phyloP scores from a whole-genome alignment of 176 grass and related monocot species.

The Oryza rufipogon region DNA sequence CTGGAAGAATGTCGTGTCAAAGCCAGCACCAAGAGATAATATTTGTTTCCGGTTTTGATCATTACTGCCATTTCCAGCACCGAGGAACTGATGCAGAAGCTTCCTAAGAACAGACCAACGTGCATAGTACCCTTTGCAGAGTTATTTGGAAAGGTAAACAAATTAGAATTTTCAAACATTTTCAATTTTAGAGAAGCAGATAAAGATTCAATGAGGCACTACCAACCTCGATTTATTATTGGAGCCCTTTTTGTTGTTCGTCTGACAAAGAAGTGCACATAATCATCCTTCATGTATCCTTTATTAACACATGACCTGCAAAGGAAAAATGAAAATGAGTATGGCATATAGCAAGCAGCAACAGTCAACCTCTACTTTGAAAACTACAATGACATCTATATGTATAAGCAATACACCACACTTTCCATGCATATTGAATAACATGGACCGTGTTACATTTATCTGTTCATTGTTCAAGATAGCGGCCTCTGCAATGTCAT shows the following conservation, averaged over 20 bases:
- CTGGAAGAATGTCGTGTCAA: slow-evolving; percentile 95
- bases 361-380: not conserved
- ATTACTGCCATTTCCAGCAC: slow-evolving; percentile 39
- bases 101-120: slow-evolving; percentile 88
- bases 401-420: not conserved
- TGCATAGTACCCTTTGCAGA: slow-evolving; percentile 76
- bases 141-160: slow-evolving; percentile 18
- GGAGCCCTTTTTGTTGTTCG: slow-evolving; percentile 75
- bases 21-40: slow-evolving; percentile 92
- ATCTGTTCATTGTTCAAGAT: not conserved
- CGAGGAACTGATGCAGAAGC: slow-evolving; percentile 76
- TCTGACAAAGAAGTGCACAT: slow-evolving; percentile 85
- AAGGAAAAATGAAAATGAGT: slow-evolving; percentile 29
- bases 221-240: slow-evolving; percentile 82
- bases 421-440: not conserved
- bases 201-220: not conserved
- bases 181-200: not conserved
- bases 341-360: slow-evolving; percentile 8
- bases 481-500: not conserved
- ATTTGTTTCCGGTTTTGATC: slow-evolving; percentile 71
- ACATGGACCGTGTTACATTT: not conserved
- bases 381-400: not conserved
- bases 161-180: not conserved
- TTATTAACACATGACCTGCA: slow-evolving; percentile 89
- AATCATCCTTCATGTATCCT: slow-evolving; percentile 99